These are phyloP conservation scores for Pelargonium citronellum DNA, from an alignment of 441 rosid species.

Conservation along the genomic window DNA sequence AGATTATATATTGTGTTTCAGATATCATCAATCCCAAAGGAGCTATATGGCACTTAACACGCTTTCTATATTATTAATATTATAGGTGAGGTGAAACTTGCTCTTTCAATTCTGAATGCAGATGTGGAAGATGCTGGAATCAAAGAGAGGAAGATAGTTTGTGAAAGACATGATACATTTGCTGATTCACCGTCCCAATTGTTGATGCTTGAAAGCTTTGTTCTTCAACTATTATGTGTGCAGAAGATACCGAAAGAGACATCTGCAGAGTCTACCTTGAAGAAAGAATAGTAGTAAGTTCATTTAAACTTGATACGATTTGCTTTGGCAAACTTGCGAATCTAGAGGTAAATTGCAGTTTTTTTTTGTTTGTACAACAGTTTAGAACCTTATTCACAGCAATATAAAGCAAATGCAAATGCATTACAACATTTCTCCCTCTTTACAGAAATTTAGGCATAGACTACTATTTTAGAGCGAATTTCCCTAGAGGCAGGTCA, in stretches of 20 bases:
- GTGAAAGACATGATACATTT: slow-evolving; percentile 11
- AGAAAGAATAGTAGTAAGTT: slow-evolving; percentile 12
- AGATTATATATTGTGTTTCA: no score
- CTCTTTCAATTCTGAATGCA: not conserved
- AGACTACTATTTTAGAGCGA: no score
- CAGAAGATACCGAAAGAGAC: slow-evolving; percentile 27
- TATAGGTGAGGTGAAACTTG: not conserved
- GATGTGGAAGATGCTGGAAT: slow-evolving; percentile 14
- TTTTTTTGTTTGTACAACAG: no score
- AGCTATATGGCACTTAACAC: not conserved
- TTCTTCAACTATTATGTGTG: slow-evolving; percentile 31
- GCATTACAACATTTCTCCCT: no score
- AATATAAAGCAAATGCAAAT: no score
- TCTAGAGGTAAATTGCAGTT: no score
- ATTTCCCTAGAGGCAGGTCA: no score
- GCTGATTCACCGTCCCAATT: slow-evolving; percentile 22
- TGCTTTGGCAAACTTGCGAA: no score
- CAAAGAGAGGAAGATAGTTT: slow-evolving; percentile 9
- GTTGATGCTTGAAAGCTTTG: slow-evolving; percentile 41
- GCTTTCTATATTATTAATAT: no score
- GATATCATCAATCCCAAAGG: not conserved
- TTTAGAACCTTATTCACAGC: no score
- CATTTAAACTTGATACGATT: not conserved
- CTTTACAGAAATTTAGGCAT: no score
- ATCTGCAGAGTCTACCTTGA: not conserved